Percentiles rank a stretch among this genome's conserved stretches.
Conservation (phyloP, 106 monocot species). For the Iris macrosiphon region DNA sequence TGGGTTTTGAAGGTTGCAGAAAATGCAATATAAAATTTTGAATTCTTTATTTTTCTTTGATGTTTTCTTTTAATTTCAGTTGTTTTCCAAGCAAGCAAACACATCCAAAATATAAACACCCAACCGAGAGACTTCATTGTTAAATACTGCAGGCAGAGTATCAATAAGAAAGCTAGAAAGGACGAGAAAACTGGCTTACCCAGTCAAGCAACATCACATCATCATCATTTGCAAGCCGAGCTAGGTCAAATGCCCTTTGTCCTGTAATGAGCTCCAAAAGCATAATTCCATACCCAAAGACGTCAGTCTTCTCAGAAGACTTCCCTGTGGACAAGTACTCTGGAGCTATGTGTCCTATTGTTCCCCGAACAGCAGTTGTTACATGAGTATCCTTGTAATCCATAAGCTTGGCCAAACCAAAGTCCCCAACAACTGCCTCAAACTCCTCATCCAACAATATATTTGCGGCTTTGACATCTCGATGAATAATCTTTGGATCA, state of each 20-base stretch:
- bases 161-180: too few species aligned
- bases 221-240: constrained; percentile 74
- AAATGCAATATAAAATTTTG: too few species aligned
- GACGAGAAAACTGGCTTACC: constrained; percentile 26
- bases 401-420: constrained; percentile 74
- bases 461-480: constrained; percentile 80
- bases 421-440: constrained; percentile 73
- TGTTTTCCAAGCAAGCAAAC: too few species aligned
- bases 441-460: constrained; percentile 74
- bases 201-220: constrained; percentile 80
- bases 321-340: constrained; percentile 73
- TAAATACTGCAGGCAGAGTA: too few species aligned
- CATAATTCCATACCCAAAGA: constrained; percentile 81
- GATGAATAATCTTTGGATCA: constrained; percentile 77
- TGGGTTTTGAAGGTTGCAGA: too few species aligned
- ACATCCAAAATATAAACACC: too few species aligned
- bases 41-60: too few species aligned
- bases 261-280: constrained; percentile 73
- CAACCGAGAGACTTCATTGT: too few species aligned
- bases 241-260: constrained; percentile 77
- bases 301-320: constrained; percentile 78
- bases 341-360: constrained; percentile 74
- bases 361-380: constrained; percentile 70
- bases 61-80: too few species aligned
- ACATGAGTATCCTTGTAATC: constrained; percentile 78